Evolutionary conservation across 108 stramenopile genomes (phyloP), one percentile per base, ranked within the genome.

Genomic region (Asterionellopsis glacialis): DNA sequence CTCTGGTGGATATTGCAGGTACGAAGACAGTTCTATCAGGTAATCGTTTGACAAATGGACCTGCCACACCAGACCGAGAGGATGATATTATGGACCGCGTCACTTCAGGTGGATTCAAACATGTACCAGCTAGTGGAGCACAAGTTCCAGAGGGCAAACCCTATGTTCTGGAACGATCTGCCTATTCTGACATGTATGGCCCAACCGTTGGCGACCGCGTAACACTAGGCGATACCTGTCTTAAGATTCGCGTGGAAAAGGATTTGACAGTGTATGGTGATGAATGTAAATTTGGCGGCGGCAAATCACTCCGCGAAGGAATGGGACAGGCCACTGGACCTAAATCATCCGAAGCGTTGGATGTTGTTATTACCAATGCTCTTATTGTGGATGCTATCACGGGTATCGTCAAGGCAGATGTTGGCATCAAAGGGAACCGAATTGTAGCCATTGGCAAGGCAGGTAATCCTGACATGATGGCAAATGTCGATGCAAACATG

Each of bases 221-320:
- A 16, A 77, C 80, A 0, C 72, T 98, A 45, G 98, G 95, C 28
- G 96, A 98, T 73, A 97, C 96, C 13, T 63, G 69, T 23, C 80
- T 98, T 27, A 71, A 81, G 45, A 77, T 96, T 33, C 79, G 77
- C 28, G 90, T 96, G 21, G 88, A 96, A 72, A 21, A 68, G 11
- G 86, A 88, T 67, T 70, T 68, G 24, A 78, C 80, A 14, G 53
- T 33, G 2, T 98, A 96, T 61, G 98, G 98, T 11, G 98, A 98
- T 45, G 98, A 98, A 83, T 95, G 94, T 71, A 97, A 96, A 65
- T 98, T 98, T 73, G 98, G 97, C 43, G 98, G 96, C 10, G 98
- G 98, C 48, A 98, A 98, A 72, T 72, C 90, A n/a, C 61, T 98
- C 43, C 90, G 98, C 43, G 98, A 98, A 65, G 98, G 98, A n/a